Conservation (phyloP, 257 asterid species). For the Penstemon newberryi region DNA sequence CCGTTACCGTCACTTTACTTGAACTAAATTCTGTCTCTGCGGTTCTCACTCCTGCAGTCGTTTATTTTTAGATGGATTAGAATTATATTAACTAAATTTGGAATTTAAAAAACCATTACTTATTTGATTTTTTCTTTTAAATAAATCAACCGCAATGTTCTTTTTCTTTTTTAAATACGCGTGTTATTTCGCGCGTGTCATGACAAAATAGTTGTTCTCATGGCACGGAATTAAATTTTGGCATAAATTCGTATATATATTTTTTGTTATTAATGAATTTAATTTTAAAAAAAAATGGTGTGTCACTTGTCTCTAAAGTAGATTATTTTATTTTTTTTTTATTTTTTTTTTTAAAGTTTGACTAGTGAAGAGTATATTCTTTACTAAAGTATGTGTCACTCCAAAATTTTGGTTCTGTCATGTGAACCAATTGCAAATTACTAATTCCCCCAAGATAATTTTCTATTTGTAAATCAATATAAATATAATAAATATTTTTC, state of each 20-base stretch:
- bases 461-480: background rate
- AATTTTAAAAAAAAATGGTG: too few species aligned
- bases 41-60: slow-evolving; percentile 59
- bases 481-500: slow-evolving; percentile 10
- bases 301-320: too few species aligned
- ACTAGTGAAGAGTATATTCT: too few species aligned
- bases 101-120: too few species aligned
- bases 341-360: too few species aligned
- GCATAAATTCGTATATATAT: background rate
- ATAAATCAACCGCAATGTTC: background rate
- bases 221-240: background rate
- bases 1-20: slow-evolving; percentile 74
- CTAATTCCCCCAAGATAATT: too few species aligned
- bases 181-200: background rate
- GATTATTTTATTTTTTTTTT: too few species aligned
- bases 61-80: background rate
- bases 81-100: background rate
- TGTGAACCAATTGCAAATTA: too few species aligned
- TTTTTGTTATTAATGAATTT: too few species aligned
- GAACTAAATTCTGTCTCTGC: slow-evolving; percentile 71
- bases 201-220: background rate
- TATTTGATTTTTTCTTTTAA: too few species aligned
- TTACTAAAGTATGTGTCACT: too few species aligned
- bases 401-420: too few species aligned
- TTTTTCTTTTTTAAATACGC: background rate